Conservation (phyloP, 306 rosid species). For the Purshia tridentata region DNA sequence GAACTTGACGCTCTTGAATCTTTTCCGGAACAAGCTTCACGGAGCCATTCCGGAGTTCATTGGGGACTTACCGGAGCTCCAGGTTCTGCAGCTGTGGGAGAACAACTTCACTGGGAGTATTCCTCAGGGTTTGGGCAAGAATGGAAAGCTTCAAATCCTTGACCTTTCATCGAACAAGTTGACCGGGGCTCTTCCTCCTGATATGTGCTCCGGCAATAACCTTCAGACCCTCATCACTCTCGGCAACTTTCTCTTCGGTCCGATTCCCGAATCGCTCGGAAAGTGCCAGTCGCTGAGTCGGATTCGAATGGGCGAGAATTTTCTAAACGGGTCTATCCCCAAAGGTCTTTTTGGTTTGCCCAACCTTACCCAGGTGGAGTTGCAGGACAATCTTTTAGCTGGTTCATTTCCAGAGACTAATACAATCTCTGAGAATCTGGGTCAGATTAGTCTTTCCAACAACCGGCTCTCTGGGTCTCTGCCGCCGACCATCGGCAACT, state of each 20-base stretch:
- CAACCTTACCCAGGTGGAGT: constrained; percentile 72
- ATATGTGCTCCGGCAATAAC: constrained; percentile 68
- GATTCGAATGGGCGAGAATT: constrained; percentile 91
- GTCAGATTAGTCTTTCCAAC: constrained; percentile 84
- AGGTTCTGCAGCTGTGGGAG: constrained; percentile 92
- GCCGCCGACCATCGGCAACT: constrained; percentile 79
- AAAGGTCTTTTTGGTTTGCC: constrained; percentile 77
- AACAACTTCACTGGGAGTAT: constrained; percentile 87
- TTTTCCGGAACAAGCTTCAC: constrained; percentile 83
- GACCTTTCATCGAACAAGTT: constrained; percentile 88
- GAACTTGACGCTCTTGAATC: constrained; percentile 71
- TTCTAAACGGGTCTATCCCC: constrained; percentile 83
- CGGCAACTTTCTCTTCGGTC: constrained; percentile 73
- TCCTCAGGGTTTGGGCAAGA: constrained; percentile 73
- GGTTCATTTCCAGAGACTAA: constrained; percentile 62
- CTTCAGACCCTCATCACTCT: constrained; percentile 76
- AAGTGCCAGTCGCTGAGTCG: constrained; percentile 59
- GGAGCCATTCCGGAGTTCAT: constrained; percentile 89
- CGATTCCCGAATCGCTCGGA: constrained; percentile 85
- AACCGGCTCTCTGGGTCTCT: constrained; percentile 68
- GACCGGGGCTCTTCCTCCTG: constrained; percentile 76
- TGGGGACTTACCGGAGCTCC: constrained; percentile 66
- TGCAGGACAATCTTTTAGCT: constrained; percentile 64
- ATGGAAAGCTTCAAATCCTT: constrained; percentile 60
- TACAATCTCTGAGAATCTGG: constrained; percentile 54